A percentile compares a stretch with the other conserved stretches of the same genome.
Conservation (phyloP, 352 stramenopile genomes). For the Proteromonas lacertae region DNA sequence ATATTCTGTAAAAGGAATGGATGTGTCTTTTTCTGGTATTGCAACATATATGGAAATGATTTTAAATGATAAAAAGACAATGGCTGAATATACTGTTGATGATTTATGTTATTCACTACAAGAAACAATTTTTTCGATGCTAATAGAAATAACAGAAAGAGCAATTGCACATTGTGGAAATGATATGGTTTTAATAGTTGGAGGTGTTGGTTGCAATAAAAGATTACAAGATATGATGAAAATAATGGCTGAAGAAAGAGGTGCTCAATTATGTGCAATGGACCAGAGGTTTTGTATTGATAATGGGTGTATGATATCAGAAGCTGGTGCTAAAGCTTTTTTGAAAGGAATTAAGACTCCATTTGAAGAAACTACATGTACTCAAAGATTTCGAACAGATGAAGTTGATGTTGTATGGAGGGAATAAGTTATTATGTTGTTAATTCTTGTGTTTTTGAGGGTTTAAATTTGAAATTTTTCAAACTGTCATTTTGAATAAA, state of each 20-base stretch:
- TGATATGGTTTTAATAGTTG: slow-evolving; percentile 82
- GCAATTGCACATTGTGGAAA: slow-evolving; percentile 66
- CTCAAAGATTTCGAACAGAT: slow-evolving; percentile 87
- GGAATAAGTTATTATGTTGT: too few relatives aligned
- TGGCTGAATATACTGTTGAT: slow-evolving; percentile 47
- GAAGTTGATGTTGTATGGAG: slow-evolving; percentile 82
- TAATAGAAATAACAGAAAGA: slow-evolving; percentile 96
- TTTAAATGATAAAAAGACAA: slow-evolving; percentile 12
- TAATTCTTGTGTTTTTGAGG: too few relatives aligned
- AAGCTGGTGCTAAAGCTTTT: slow-evolving; percentile 83
- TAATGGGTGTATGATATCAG: slow-evolving; percentile 98
- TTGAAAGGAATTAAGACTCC: slow-evolving; percentile 55
- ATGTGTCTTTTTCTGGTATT: slow-evolving; percentile 82
- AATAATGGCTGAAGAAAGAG: slow-evolving; percentile 69
- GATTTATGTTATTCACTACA: slow-evolving; percentile 96
- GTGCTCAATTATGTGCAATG: slow-evolving; percentile 58
- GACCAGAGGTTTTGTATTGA: slow-evolving; percentile 97
- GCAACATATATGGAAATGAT: slow-evolving; percentile 71
- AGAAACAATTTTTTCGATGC: slow-evolving; percentile 98
- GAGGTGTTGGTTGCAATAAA: slow-evolving; percentile 82
- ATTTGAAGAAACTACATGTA: slow-evolving; percentile 56
- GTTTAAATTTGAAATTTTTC: too few relatives aligned
- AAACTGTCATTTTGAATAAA: too few relatives aligned
- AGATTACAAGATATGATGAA: slow-evolving; percentile 85
- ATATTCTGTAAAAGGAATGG: too few relatives aligned